Conservation (phyloP, 768 basidiomycete genomes). For the Mycena pura region DNA sequence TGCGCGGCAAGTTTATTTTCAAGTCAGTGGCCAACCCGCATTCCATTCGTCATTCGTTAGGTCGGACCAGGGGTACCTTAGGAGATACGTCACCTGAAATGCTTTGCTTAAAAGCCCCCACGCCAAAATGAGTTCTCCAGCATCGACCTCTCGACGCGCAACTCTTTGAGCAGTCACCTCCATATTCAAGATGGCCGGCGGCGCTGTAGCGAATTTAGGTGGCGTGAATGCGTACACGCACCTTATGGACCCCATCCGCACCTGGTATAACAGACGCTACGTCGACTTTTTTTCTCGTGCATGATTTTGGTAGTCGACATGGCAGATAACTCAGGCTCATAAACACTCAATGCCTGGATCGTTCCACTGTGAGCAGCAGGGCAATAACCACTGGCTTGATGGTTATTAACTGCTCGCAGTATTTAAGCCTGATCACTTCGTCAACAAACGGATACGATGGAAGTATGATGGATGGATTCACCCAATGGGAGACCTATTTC, state of each 20-base stretch:
- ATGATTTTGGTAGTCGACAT: background rate
- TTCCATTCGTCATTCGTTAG: background rate
- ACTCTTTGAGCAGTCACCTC: constrained; percentile 29
- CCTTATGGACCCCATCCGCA: constrained; percentile 68
- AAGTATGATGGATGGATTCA: constrained; percentile 80
- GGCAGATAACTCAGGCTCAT: constrained; percentile 53
- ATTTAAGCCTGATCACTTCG: constrained; percentile 71
- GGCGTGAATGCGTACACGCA: constrained; percentile 50
- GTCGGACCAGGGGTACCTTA: constrained; percentile 26
- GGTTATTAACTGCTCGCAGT: background rate
- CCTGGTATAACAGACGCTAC: constrained; percentile 80
- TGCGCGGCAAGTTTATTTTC: too few relatives aligned
- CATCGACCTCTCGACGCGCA: constrained; percentile 39
- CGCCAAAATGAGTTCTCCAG: constrained; percentile 27
- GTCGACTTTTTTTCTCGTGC: constrained; percentile 18
- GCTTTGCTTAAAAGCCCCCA: constrained; percentile 39
- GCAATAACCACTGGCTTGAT: background rate
- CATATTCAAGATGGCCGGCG: constrained; percentile 61
- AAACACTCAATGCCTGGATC: constrained; percentile 72
- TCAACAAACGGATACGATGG: constrained; percentile 81
- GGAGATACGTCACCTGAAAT: constrained; percentile 29
- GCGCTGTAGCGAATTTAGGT: constrained; percentile 47
- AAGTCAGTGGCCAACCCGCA: too few relatives aligned
- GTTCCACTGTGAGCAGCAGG: constrained; percentile 58
- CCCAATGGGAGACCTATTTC: constrained; percentile 70